Base-by-base conservation (phyloP, 805 yeast species). In the Saccharomycopsis sp. region DNA sequence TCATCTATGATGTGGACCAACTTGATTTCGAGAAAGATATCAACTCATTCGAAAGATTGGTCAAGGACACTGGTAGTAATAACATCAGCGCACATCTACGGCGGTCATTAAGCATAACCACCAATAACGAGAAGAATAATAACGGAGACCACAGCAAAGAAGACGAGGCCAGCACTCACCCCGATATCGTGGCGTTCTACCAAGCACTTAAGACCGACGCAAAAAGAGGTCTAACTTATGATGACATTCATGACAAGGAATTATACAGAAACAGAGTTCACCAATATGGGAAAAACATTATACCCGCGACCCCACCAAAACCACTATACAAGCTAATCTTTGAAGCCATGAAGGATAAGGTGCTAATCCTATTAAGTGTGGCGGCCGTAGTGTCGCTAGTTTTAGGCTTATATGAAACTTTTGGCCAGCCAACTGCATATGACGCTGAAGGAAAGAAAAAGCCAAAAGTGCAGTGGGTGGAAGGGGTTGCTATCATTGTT, bases 391-490 rank as follows among this genome's bases (percentile, higher is more conserved):
- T 93, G 3, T 88, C 97, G 0, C 71, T 93, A 41, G 90, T 95
- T 0, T 66, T 93, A 40, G 99, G 98, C 0, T 69, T 93, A 5
- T 93, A 93, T 60, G 95, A 93, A 63, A 80, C 95, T 1, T 83
- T 88, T 65, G 96, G 94, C 34, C 85, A 84, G 53, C 88, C 82
- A 0, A 70, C 85, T 0, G 78, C 77, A 57, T 75, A 74, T 55
- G 96, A 90, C 60, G 78, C 74, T 4, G 85, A 86, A 52, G 95
- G 96, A 22, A 70, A 77, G 19, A 69, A 77, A 17, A 61, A 79
- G 44, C 96, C 97, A 14, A 76, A 79, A 56, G 94, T 93, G 26
- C 96, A 90, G 56, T 93, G 97, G 97, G 96, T 94, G 39, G 99
- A 93, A 68, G 99, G 99, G 54, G 95, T 89, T 31, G 99, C 98